A percentile compares a stretch with the other conserved stretches of the same genome.
These are phyloP conservation scores for Fraxinus excelsior DNA, from an alignment of 257 asterid genomes.

Conservation along the genomic window DNA sequence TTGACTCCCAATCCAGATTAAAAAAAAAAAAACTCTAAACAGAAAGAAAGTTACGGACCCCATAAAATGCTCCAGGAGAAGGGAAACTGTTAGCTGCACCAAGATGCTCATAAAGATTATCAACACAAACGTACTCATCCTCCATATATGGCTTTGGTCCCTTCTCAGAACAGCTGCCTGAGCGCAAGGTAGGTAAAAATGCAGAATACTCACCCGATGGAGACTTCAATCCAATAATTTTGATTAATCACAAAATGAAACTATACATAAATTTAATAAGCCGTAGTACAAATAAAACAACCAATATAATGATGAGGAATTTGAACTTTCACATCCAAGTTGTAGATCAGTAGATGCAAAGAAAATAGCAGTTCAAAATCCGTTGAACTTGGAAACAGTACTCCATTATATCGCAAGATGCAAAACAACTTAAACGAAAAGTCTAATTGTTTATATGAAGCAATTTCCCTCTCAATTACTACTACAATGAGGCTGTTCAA, in stretches of 20 bases:
- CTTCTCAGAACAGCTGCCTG: constrained; percentile 84
- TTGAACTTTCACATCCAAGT: background rate
- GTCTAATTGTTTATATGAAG: background rate
- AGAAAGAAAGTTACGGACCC: constrained; percentile 57
- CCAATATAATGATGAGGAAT: background rate
- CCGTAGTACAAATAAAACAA: background rate
- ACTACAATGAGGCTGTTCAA: background rate
- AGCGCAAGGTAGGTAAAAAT: constrained; percentile 65
- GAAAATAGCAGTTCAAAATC: background rate
- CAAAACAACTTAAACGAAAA: background rate
- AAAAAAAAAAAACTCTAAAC: constrained; percentile 9
- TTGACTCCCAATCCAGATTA: background rate
- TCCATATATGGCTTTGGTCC: constrained; percentile 91
- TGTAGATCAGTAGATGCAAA: background rate
- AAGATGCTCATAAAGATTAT: constrained; percentile 63
- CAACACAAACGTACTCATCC: constrained; percentile 78
- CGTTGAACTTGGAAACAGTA: background rate
- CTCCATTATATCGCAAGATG: background rate
- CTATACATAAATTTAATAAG: background rate
- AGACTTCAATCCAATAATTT: constrained; percentile 38
- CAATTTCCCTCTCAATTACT: background rate
- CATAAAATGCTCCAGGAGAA: constrained; percentile 81
- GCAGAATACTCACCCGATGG: constrained; percentile 53
- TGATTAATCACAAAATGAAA: background rate
- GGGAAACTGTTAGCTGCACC: constrained; percentile 42